Conservation (phyloP, 1,284 basidiomycete genomes). For the Blastosporella zonata region DNA sequence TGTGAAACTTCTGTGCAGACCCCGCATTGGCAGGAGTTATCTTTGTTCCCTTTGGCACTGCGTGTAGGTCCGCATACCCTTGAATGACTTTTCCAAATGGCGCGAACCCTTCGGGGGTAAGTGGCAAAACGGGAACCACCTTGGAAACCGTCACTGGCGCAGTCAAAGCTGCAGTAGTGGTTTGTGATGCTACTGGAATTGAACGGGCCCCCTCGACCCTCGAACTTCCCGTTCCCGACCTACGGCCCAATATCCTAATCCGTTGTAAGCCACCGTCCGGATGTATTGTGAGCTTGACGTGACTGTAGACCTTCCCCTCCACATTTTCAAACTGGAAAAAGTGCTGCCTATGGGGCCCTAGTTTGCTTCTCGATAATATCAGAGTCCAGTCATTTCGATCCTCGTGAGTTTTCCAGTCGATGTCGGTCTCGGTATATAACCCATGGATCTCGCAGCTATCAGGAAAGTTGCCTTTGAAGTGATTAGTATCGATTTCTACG, state of each 20-base stretch:
- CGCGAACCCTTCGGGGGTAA: slow-evolving; percentile 80
- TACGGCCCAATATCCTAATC: slow-evolving; percentile 77
- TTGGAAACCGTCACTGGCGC: slow-evolving; percentile 19
- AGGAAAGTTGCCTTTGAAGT: slow-evolving; percentile 97
- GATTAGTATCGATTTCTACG: slow-evolving; percentile 89
- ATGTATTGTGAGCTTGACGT: slow-evolving; percentile 86
- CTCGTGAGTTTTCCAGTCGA: slow-evolving; percentile 38
- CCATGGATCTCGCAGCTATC: slow-evolving; percentile 86
- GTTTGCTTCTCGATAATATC: slow-evolving; percentile 74
- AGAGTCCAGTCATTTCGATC: slow-evolving; percentile 64
- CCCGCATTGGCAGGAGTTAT: slow-evolving; percentile 85
- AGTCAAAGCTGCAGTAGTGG: neutral
- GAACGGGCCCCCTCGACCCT: neutral
- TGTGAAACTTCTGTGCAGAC: slow-evolving; percentile 88
- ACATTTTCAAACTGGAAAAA: slow-evolving; percentile 79
- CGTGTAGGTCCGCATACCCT: slow-evolving; percentile 67
- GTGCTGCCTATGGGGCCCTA: slow-evolving; percentile 90
- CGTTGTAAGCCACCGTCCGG: slow-evolving; percentile 97
- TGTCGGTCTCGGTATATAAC: slow-evolving; percentile 42
- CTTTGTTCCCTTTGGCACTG: slow-evolving; percentile 63
- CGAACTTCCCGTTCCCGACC: slow-evolving; percentile 17
- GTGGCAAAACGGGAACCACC: slow-evolving; percentile 64
- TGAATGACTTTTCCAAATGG: slow-evolving; percentile 87
- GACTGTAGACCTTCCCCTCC: slow-evolving; percentile 63
- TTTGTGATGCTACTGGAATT: neutral